These are phyloP conservation scores for Cladosporium colombiae DNA, from an alignment of 2,329 filamentous ascomycete genomes.

Conservation along the genomic window DNA sequence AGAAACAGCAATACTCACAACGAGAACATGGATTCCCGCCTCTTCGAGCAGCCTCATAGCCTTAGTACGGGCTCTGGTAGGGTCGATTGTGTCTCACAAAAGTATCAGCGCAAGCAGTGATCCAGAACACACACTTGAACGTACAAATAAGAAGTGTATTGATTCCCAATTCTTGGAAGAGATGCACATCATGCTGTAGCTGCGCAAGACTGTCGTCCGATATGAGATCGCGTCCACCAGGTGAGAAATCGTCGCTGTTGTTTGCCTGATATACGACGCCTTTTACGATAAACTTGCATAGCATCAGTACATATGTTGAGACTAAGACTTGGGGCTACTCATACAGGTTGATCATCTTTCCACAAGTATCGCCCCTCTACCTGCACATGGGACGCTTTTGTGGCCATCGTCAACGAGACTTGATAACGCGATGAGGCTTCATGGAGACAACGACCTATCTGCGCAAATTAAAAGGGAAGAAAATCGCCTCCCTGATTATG, in stretches of 20 bases:
- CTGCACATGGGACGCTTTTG: neutral
- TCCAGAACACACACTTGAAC: neutral
- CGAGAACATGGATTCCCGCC: constrained; percentile 24
- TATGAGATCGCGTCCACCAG: neutral
- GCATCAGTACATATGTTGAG: neutral
- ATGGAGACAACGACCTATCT: neutral
- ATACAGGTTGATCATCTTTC: neutral
- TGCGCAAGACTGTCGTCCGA: neutral
- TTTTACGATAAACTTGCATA: neutral
- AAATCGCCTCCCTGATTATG: too few species aligned
- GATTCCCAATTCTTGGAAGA: neutral
- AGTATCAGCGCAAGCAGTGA: neutral
- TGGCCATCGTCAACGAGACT: neutral
- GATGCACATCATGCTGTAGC: neutral
- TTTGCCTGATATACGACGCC: constrained; percentile 3
- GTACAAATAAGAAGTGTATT: neutral
- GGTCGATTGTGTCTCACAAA: constrained; percentile 21
- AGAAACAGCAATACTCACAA: constrained; percentile 11
- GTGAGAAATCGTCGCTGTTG: neutral
- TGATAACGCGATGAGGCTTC: neutral
- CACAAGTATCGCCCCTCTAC: neutral
- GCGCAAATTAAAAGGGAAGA: too few species aligned
- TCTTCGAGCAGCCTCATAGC: constrained; percentile 26
- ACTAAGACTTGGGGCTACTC: neutral
- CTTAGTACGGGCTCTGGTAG: constrained; percentile 18